A percentile compares a stretch with the other conserved stretches of the same genome.
Conservation (phyloP, 164 flowering plant species). For the Aristolochia californica region DNA sequence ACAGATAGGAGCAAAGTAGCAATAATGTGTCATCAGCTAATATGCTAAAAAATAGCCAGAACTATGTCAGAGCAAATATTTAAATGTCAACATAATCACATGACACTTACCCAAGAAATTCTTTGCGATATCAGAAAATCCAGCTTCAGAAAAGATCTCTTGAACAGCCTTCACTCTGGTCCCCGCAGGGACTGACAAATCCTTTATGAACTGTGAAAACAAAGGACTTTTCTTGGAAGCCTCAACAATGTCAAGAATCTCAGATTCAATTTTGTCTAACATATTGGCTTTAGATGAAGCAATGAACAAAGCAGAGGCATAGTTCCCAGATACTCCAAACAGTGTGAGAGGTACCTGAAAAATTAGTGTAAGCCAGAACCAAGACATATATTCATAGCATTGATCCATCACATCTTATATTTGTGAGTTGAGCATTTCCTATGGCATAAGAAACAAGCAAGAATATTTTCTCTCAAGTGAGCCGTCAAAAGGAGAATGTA, state of each 20-base stretch:
- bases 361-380: background rate
- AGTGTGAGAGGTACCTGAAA: slow-evolving; percentile 56
- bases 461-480: background rate
- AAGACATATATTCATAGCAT: background rate
- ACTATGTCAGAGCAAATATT: background rate
- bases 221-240: slow-evolving; percentile 52
- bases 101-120: slow-evolving; percentile 53
- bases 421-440: background rate
- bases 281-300: slow-evolving; percentile 55
- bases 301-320: slow-evolving; percentile 73
- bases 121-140: slow-evolving; percentile 57
- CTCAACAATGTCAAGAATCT: slow-evolving; percentile 52
- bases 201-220: slow-evolving; percentile 64
- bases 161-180: slow-evolving; percentile 51
- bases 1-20: too few species aligned
- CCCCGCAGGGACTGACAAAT: slow-evolving; percentile 44
- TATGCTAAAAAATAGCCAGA: too few species aligned
- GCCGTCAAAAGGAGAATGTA: background rate
- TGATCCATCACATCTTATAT: background rate
- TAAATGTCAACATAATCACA: background rate
- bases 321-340: slow-evolving; percentile 78
- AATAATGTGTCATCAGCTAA: too few species aligned
- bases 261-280: slow-evolving; percentile 71
- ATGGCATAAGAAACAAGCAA: background rate
- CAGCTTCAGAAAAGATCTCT: slow-evolving; percentile 48